These are phyloP conservation scores for Lachancea mirantina DNA, from an alignment of 805 yeast genomes.

Conservation along the genomic window DNA sequence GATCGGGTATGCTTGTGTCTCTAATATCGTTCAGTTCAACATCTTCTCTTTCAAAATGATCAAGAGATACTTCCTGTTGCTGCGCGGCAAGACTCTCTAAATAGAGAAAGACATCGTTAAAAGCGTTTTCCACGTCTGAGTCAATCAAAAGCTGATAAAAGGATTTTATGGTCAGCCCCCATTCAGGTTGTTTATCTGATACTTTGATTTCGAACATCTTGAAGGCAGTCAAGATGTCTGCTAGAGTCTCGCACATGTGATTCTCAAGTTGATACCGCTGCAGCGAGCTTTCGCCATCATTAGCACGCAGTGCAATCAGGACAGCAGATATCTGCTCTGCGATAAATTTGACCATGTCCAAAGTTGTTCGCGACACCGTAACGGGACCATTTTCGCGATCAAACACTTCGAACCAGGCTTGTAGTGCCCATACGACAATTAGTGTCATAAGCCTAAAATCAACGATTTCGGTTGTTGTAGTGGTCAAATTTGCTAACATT, in stretches of 20 bases:
- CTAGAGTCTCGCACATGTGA: conserved; percentile 16
- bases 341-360: conserved; percentile 8
- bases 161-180: conserved; percentile 16
- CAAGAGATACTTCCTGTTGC: conserved; percentile 15
- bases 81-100: conserved; percentile 24
- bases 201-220: conserved; percentile 26
- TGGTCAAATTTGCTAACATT: conserved; percentile 8
- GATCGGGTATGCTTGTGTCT: conserved; percentile 8
- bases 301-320: conserved; percentile 7
- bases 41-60: conserved; percentile 24
- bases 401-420: conserved; percentile 24
- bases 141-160: conserved; percentile 13
- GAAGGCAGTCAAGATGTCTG: conserved; percentile 22
- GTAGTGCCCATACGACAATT: conserved; percentile 24
- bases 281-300: neutral
- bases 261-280: conserved; percentile 9
- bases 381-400: conserved; percentile 7
- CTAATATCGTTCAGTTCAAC: conserved; percentile 18
- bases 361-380: conserved; percentile 4
- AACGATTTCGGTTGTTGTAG: conserved; percentile 12
- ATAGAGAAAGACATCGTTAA: conserved; percentile 19
- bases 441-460: conserved; percentile 24
- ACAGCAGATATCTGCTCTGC: conserved; percentile 14
- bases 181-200: conserved; percentile 19
- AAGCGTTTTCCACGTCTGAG: conserved; percentile 7